Base-by-base conservation (phyloP, 768 basidiomycete species). In the Hericium erinaceus region DNA sequence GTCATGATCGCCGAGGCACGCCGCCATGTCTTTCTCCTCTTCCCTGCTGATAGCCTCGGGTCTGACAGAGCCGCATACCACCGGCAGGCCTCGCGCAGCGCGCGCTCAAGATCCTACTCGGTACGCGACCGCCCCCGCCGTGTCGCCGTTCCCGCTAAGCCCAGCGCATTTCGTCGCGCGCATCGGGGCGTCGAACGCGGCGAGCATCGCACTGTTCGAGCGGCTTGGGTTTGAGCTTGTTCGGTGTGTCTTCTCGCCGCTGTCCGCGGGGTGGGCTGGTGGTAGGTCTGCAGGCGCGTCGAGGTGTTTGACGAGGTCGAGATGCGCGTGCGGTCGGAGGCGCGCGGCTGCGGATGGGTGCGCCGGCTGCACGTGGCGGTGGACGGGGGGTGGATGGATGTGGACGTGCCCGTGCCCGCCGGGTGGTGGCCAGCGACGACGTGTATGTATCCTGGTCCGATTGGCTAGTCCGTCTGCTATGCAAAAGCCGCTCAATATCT, bases 1-100 rank as follows among this genome's bases (percentile, higher is more conserved):
- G 84, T 95, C 59, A 98, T 95, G 93, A 87, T 95, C 59, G 92
- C 93, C 64, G 88, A 90, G 84, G 60, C 57, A 73, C 62, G 52
- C 37, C 41, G 39, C 15, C 46, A 11, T 39, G 22, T 18, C 22
- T 41, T 54, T 24, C 22, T 24, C 22, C 22, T 5, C 54, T 5
- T 24, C 20, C 15, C 28, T 22, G 15, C 26, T 16, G 1, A 22
- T 22, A 40, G 11, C 15, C 18, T 38, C 40, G 5, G 15, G 22
- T 22, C 2, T 2, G 9, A 38, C 69, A 91, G 90, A 92, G 60
- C 75, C 26, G 70, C 70, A 0, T 91, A 82, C 68, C 79, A 91
- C 10, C 78, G 91, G 6, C 78, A 78, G 90, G 93, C 11, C 66
- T 80, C 41, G 89, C 87, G 1, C 58, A 72, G 3, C 80, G 82